Conservation (phyloP, 148 eudicot species). For the Silene latifolia region DNA sequence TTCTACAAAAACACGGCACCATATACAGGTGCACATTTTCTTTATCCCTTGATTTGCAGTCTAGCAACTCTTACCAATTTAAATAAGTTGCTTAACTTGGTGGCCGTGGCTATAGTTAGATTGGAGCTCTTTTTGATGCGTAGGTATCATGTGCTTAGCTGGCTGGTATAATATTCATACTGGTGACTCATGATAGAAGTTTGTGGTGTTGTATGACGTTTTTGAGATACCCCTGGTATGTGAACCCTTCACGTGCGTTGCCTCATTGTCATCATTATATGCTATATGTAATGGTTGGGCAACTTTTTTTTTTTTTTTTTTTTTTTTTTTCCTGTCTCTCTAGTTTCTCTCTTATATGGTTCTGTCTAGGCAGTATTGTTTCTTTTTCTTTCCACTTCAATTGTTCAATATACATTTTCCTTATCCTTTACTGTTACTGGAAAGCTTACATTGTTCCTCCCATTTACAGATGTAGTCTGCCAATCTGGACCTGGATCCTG, state of each 20-base stretch:
- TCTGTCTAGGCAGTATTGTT: neutral
- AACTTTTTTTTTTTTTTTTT: neutral
- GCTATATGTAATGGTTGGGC: neutral
- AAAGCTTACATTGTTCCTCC: slow-evolving; percentile 6
- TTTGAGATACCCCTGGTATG: neutral
- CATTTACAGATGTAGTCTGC: slow-evolving; percentile 75
- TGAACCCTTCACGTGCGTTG: neutral
- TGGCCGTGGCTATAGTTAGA: slow-evolving; percentile 6
- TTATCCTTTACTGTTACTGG: neutral
- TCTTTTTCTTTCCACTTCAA: neutral
- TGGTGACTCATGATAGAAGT: slow-evolving; percentile 5
- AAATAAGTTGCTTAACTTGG: neutral
- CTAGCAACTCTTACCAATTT: neutral
- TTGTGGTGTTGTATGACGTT: neutral
- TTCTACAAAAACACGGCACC: neutral
- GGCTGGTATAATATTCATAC: neutral
- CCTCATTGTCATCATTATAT: neutral
- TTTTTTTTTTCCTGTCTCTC: slow-evolving; percentile 1
- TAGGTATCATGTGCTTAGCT: slow-evolving; percentile 2
- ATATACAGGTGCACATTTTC: neutral
- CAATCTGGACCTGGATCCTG: slow-evolving; percentile 99
- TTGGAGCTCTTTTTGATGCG: neutral
- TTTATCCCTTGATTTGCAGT: neutral
- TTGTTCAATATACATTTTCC: neutral
- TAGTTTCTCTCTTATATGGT: neutral